These are phyloP conservation scores for Stemphylium lycopersici DNA, from an alignment of 2,329 filamentous ascomycete species.

Conservation along the genomic window DNA sequence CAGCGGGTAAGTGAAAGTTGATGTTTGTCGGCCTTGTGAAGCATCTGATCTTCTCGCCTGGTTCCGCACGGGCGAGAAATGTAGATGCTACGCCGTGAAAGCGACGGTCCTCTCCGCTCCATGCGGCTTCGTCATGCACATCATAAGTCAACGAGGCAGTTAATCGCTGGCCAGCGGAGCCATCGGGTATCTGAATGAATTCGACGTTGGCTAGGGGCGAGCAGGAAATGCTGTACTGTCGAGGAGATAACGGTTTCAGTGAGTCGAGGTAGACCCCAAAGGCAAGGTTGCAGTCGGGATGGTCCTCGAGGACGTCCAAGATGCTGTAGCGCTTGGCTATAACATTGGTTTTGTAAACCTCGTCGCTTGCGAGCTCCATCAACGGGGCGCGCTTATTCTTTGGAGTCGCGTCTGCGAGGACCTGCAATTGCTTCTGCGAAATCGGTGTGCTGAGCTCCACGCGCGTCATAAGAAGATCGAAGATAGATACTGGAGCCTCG, in stretches of 20 bases:
- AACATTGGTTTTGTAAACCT: constrained; percentile 5
- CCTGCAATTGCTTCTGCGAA: constrained; percentile 10
- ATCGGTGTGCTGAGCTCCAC: constrained; percentile 13
- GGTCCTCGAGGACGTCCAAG: constrained; percentile 9
- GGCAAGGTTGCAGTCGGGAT: constrained; percentile 2
- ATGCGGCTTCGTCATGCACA: constrained; percentile 9
- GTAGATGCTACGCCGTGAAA: constrained; percentile 12
- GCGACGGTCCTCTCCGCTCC: constrained; percentile 8
- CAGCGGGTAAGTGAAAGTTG: constrained; percentile 28
- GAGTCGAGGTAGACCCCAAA: constrained; percentile 8
- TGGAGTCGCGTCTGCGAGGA: constrained; percentile 4
- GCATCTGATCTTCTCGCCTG: constrained; percentile 11
- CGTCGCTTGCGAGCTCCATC: constrained; percentile 3
- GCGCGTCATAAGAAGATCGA: constrained; percentile 11
- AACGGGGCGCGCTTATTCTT: constrained; percentile 6
- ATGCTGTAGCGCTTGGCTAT: constrained; percentile 11
- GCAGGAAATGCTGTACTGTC: constrained; percentile 63
- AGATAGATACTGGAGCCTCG: constrained; percentile 1
- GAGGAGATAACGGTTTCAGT: constrained; percentile 10
- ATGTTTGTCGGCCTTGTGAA: constrained; percentile 13
- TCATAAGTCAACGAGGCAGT: constrained; percentile 10
- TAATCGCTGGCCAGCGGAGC: background rate
- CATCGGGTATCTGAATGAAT: constrained; percentile 2
- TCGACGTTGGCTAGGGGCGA: constrained; percentile 64
- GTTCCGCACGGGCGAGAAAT: constrained; percentile 5